Evolutionary conservation across 1,284 basidiomycete genomes (phyloP).

Genomic region (Malassezia furfur): DNA sequence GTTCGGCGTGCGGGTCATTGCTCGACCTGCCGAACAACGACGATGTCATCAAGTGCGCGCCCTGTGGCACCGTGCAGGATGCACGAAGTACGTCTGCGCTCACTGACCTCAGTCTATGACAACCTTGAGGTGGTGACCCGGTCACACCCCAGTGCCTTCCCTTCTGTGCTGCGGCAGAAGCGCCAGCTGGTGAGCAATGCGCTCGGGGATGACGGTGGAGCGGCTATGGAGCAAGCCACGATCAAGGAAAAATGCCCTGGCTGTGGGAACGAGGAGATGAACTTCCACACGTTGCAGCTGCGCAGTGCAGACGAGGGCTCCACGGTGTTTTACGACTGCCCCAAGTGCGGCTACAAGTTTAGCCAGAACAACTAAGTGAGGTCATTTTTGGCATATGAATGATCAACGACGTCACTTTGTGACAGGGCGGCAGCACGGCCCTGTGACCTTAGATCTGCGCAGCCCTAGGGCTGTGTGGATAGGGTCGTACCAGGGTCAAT

Average conservation of each 20-base stretch:
- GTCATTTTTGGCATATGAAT: neutral
- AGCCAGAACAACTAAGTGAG: constrained; percentile 30
- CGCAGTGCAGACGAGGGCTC: constrained; percentile 50
- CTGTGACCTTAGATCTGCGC: neutral
- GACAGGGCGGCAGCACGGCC: no score
- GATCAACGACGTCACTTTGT: no score
- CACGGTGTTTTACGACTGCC: constrained; percentile 48
- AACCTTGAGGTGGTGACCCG: constrained; percentile 79
- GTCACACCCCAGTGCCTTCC: constrained; percentile 87
- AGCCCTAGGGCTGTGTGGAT: neutral
- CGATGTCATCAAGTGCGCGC: constrained; percentile 68
- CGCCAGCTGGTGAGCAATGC: constrained; percentile 65
- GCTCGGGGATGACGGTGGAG: constrained; percentile 19
- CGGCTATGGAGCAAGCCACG: constrained; percentile 51
- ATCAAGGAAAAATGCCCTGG: constrained; percentile 84
- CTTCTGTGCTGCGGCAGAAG: constrained; percentile 74
- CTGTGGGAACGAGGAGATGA: constrained; percentile 58
- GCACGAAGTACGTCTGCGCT: constrained; percentile 31
- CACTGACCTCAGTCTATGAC: constrained; percentile 65
- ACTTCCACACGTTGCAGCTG: constrained; percentile 51
- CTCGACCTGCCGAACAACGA: constrained; percentile 74
- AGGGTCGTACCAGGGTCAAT: neutral
- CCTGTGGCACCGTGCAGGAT: constrained; percentile 76
- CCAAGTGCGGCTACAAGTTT: constrained; percentile 48
- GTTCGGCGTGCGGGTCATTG: constrained; percentile 79